Conservation (phyloP, 805 yeast species). For the Wickerhamiella siamensis region DNA sequence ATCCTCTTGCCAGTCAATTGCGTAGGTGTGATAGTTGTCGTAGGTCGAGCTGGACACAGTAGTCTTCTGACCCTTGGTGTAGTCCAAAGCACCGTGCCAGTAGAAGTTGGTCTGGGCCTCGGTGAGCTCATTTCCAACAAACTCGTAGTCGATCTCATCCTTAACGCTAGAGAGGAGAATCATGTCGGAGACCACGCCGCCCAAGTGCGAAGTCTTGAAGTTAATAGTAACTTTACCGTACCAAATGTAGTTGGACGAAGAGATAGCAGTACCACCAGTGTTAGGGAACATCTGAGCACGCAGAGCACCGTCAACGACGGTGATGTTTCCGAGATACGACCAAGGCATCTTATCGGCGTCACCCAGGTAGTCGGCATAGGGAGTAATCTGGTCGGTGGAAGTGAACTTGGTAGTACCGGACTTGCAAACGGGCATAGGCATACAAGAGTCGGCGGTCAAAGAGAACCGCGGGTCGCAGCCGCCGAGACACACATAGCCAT, state of each 20-base stretch:
- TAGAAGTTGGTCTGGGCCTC: slow-evolving; percentile 67
- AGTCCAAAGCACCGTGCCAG: slow-evolving; percentile 58
- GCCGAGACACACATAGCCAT: slow-evolving; percentile 65
- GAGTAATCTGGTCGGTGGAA: slow-evolving; percentile 23
- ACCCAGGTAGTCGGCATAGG: slow-evolving; percentile 43
- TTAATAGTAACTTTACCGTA: slow-evolving; percentile 65
- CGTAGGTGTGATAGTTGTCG: slow-evolving; percentile 58
- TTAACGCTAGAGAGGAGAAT: slow-evolving; percentile 70
- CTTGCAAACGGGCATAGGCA: slow-evolving; percentile 72
- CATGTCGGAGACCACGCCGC: slow-evolving; percentile 74
- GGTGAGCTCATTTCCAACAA: slow-evolving; percentile 59
- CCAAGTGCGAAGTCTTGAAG: slow-evolving; percentile 56
- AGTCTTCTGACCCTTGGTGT: slow-evolving; percentile 39
- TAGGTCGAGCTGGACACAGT: slow-evolving; percentile 38
- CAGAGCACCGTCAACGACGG: slow-evolving; percentile 39
- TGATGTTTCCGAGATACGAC: slow-evolving; percentile 42
- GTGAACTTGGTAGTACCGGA: slow-evolving; percentile 22
- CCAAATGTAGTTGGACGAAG: slow-evolving; percentile 72
- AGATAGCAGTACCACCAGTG: slow-evolving; percentile 63
- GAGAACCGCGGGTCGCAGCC: slow-evolving; percentile 76
- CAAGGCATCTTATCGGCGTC: slow-evolving; percentile 54
- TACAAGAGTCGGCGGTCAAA: slow-evolving; percentile 51
- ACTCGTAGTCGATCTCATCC: slow-evolving; percentile 86
- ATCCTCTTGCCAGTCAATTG: slow-evolving; percentile 72
- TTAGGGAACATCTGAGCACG: slow-evolving; percentile 67